A percentile compares a stretch with the other conserved stretches of the same genome.
phyloP scores from a whole-genome alignment of 2,329 filamentous ascomycete genomes.

The Myriosclerotinia scirpicola region DNA sequence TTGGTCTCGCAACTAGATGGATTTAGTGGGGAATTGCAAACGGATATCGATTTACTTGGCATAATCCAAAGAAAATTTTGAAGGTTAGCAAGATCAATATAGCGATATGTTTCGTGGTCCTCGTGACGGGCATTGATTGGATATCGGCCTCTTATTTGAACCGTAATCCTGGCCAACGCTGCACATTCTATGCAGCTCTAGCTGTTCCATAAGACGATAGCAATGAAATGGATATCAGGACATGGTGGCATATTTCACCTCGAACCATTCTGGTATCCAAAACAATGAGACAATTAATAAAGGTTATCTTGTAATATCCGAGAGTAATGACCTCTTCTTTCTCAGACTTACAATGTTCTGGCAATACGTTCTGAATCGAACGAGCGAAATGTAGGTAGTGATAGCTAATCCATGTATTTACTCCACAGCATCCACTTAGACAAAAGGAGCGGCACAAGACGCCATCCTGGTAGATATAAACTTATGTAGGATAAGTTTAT shows the following conservation, averaged over 20 bases:
- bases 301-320: neutral
- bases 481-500: slow-evolving; percentile 15
- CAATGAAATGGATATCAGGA: neutral
- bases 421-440: slow-evolving; percentile 22
- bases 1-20: neutral
- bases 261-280: neutral
- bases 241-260: neutral
- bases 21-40: neutral
- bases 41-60: neutral
- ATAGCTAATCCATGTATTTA: slow-evolving; percentile 2
- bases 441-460: slow-evolving; percentile 13
- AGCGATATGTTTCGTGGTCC: slow-evolving; percentile 18
- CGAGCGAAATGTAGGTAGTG: slow-evolving; percentile 2
- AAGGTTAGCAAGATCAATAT: slow-evolving; percentile 24
- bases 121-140: slow-evolving; percentile 34
- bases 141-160: slow-evolving; percentile 11
- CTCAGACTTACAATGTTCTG: neutral
- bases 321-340: neutral
- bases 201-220: neutral
- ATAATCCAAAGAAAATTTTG: slow-evolving; percentile 14
- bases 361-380: neutral
- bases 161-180: slow-evolving; percentile 19
- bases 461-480: slow-evolving; percentile 13
- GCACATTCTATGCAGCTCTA: slow-evolving; percentile 18
- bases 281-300: neutral